phyloP scores from a whole-genome alignment of 257 asterid species.

The Solanum peruvianum region DNA sequence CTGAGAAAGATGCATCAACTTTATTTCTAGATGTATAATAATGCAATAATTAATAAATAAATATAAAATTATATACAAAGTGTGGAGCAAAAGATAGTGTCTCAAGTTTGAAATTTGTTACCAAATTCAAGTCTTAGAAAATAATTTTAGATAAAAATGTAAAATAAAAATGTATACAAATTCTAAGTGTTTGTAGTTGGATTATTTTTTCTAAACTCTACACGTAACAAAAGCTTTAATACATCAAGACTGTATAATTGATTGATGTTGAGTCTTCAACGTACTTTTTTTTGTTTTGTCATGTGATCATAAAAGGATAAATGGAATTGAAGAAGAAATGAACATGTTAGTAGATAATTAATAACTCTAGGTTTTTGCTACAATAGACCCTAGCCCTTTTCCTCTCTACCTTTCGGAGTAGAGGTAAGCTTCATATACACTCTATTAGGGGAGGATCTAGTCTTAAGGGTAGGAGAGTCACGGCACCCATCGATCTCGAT shows the following conservation, averaged over 20 bases:
- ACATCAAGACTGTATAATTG: neutral
- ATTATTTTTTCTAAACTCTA: neutral
- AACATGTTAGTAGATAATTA: slow-evolving; percentile 15
- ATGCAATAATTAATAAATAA: neutral
- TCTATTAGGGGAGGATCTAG: too few species aligned
- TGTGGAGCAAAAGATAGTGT: neutral
- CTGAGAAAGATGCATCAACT: neutral
- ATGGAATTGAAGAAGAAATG: slow-evolving; percentile 61
- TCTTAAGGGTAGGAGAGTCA: too few species aligned
- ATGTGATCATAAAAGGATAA: neutral
- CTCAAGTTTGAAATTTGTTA: neutral
- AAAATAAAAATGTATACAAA: too few species aligned
- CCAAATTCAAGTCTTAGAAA: too few species aligned
- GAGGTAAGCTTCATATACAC: neutral
- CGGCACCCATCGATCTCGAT: too few species aligned
- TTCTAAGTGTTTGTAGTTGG: too few species aligned
- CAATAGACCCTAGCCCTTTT: slow-evolving; percentile 46
- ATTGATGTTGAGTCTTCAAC: neutral
- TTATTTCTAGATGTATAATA: neutral
- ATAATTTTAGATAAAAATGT: neutral
- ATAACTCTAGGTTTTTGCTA: slow-evolving; percentile 25
- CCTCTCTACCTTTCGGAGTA: neutral
- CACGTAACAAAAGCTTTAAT: too few species aligned
- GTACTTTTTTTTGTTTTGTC: neutral
- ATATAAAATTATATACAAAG: neutral